These are phyloP conservation scores for Neonectria punicea DNA, from an alignment of 2,329 filamentous ascomycete genomes.

Conservation along the genomic window DNA sequence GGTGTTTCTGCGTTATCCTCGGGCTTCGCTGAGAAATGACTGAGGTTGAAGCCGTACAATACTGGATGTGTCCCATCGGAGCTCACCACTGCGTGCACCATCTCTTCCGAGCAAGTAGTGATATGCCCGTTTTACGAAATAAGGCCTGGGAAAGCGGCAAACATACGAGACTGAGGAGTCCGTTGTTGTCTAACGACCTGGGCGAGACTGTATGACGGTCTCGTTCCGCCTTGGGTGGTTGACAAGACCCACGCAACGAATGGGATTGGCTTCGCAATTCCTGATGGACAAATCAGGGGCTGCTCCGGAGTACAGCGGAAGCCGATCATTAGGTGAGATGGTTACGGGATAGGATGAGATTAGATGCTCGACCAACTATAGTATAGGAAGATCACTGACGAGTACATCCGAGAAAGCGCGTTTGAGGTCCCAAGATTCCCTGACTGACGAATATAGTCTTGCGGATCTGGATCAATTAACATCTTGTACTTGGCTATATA, in stretches of 20 bases:
- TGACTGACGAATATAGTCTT: conserved; percentile 35
- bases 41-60: conserved; percentile 23
- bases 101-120: conserved; percentile 8
- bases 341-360: conserved; percentile 33
- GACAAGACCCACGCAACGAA: conserved; percentile 44
- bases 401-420: conserved; percentile 41
- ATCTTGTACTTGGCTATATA: neutral
- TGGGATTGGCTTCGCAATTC: conserved; percentile 55
- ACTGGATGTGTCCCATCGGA: conserved; percentile 37
- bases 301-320: conserved; percentile 46
- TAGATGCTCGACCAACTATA: conserved; percentile 32
- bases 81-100: neutral
- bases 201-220: conserved; percentile 25
- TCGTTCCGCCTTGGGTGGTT: too few relatives aligned
- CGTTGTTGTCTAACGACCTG: conserved; percentile 11
- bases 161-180: conserved; percentile 31
- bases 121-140: conserved; percentile 27
- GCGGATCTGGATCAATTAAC: neutral
- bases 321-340: conserved; percentile 45
- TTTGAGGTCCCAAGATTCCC: conserved; percentile 44
- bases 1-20: conserved; percentile 55
- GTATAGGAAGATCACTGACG: conserved; percentile 45
- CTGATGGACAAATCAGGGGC: conserved; percentile 51
- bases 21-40: conserved; percentile 47
- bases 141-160: conserved; percentile 25